These are phyloP conservation scores for Kluyveromyces starmeri DNA, from an alignment of 805 yeast genomes.

Conservation along the genomic window DNA sequence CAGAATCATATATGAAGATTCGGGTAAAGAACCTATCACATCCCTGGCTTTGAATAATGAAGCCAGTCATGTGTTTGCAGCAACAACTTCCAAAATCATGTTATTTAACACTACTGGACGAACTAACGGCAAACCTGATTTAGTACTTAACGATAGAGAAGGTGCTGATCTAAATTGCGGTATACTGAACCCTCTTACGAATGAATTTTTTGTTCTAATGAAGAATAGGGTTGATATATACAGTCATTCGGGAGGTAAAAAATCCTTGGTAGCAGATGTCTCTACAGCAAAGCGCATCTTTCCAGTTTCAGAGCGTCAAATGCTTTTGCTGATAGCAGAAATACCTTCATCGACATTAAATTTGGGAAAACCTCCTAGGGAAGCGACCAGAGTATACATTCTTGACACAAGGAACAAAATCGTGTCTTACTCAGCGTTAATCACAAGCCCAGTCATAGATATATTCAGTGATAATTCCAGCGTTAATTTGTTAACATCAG, in stretches of 20 bases:
- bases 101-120: conserved; percentile 72
- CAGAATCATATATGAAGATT: conserved; percentile 60
- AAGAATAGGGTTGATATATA: conserved; percentile 58
- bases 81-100: conserved; percentile 65
- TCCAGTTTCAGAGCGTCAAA: conserved; percentile 42
- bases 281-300: conserved; percentile 41
- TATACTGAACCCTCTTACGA: conserved; percentile 33
- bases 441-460: conserved; percentile 56
- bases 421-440: conserved; percentile 57
- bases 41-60: conserved; percentile 50
- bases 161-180: conserved; percentile 40
- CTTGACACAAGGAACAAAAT: conserved; percentile 64
- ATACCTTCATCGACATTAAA: conserved; percentile 18
- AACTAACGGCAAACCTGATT: conserved; percentile 56
- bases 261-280: conserved; percentile 46
- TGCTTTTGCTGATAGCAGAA: conserved; percentile 34
- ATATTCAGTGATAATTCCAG: conserved; percentile 50
- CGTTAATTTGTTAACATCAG: conserved; percentile 55
- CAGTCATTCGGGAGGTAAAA: conserved; percentile 43
- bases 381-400: conserved; percentile 49
- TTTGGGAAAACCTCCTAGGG: background rate
- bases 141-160: conserved; percentile 33
- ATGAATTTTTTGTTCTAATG: conserved; percentile 55
- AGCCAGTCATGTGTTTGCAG: conserved; percentile 50
- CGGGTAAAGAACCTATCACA: conserved; percentile 65